phyloP scores from a whole-genome alignment of 495 filamentous ascomycete genomes.

The Aspergillus ellipticus region DNA sequence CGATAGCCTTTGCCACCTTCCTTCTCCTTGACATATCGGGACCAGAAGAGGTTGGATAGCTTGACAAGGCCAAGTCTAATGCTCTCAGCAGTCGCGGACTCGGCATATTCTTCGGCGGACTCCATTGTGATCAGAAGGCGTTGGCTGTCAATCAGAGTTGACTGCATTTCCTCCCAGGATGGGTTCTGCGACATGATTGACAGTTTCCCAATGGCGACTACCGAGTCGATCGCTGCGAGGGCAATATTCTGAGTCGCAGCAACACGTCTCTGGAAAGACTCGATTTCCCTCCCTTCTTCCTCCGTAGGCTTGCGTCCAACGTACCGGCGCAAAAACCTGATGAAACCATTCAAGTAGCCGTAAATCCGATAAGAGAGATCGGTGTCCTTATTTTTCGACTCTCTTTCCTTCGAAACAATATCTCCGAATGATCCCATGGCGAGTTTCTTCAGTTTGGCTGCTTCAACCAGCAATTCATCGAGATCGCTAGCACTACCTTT shows the following conservation, averaged over 20 bases:
- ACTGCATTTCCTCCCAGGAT: constrained; percentile 38
- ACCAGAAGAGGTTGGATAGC: constrained; percentile 78
- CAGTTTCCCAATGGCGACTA: constrained; percentile 38
- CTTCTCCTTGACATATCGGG: constrained; percentile 53
- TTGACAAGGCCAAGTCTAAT: constrained; percentile 37
- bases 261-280: constrained; percentile 31
- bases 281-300: constrained; percentile 27
- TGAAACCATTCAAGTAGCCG: constrained; percentile 39
- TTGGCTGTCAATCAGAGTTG: constrained; percentile 35
- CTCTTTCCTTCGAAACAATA: constrained; percentile 24
- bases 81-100: constrained; percentile 18
- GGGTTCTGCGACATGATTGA: constrained; percentile 38
- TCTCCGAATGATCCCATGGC: constrained; percentile 52
- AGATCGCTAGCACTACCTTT: constrained; percentile 61
- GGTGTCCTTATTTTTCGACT: constrained; percentile 17
- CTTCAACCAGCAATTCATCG: constrained; percentile 64
- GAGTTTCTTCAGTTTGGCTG: constrained; percentile 60
- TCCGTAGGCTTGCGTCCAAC: constrained; percentile 33
- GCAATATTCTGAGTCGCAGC: constrained; percentile 34
- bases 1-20: constrained; percentile 34
- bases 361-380: constrained; percentile 24
- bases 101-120: constrained; percentile 18
- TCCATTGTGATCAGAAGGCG: constrained; percentile 39
- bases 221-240: constrained; percentile 40
- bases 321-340: constrained; percentile 46